phyloP scores from a whole-genome alignment of 331 rosid genomes.

The Quercus tomentella region DNA sequence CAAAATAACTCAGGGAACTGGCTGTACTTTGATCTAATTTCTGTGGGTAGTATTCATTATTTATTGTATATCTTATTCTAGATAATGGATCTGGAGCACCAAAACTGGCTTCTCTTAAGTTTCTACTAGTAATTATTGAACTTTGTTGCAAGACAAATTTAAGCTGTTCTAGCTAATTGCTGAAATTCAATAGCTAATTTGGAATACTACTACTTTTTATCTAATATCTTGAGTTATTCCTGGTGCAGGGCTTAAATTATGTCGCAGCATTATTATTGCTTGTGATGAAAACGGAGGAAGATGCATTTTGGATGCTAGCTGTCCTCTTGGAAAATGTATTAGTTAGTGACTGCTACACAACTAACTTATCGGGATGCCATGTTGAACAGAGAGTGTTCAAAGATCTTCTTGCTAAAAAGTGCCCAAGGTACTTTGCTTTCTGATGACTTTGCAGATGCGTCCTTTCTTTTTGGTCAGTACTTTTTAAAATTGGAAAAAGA shows the following conservation, averaged over 20 bases:
- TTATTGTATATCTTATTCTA: not conserved
- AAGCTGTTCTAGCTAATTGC: not conserved
- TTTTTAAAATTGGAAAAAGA: conserved; percentile 21
- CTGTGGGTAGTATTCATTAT: not conserved
- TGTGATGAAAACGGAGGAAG: conserved; percentile 98
- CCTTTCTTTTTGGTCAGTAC: conserved; percentile 11
- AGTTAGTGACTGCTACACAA: conserved; percentile 93
- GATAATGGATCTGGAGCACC: not conserved
- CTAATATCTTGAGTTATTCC: conserved; percentile 7
- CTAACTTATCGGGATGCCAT: conserved; percentile 94
- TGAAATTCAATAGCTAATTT: not conserved
- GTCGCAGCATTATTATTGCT: conserved; percentile 94
- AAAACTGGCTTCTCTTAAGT: not conserved
- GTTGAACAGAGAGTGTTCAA: conserved; percentile 97
- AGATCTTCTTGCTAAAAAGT: conserved; percentile 76
- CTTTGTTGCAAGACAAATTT: not conserved
- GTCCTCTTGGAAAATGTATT: conserved; percentile 91
- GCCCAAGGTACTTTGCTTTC: conserved; percentile 69
- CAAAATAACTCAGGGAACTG: not conserved
- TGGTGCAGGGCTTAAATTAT: conserved; percentile 87
- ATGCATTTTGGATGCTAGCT: conserved; percentile 99
- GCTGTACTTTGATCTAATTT: not conserved
- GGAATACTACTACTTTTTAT: conserved; percentile 7
- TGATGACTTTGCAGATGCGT: not conserved
- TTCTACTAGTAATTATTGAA: not conserved